phyloP scores from a whole-genome alignment of 331 rosid species.

The Saraca asoca region DNA sequence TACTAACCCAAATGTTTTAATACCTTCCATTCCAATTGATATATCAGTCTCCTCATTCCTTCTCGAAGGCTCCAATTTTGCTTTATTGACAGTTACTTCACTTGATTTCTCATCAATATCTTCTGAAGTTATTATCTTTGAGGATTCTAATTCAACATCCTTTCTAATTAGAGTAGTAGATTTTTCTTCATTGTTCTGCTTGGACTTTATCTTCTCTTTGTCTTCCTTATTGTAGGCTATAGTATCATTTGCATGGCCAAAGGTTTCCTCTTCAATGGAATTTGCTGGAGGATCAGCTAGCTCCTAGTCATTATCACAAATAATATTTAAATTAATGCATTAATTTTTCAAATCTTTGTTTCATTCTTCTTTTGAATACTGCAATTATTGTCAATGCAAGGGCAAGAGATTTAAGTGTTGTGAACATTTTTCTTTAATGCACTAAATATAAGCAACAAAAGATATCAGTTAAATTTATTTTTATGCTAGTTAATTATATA shows the following conservation, averaged over 20 bases:
- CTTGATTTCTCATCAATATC: constrained; percentile 22
- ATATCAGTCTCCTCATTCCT: background rate
- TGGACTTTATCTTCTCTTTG: constrained; percentile 21
- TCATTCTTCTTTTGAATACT: background rate
- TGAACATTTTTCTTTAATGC: no score
- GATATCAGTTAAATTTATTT: no score
- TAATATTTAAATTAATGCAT: background rate
- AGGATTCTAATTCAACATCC: constrained; percentile 12
- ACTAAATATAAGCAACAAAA: no score
- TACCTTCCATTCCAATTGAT: background rate
- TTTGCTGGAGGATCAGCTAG: constrained; percentile 11
- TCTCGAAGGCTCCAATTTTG: constrained; percentile 20
- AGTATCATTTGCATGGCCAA: constrained; percentile 25
- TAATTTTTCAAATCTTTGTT: background rate
- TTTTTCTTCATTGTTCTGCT: constrained; percentile 31
- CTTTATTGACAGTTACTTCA: constrained; percentile 18
- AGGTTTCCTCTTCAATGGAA: constrained; percentile 24
- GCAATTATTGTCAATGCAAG: no score
- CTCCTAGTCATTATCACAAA: constrained; percentile 38
- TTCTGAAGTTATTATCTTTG: constrained; percentile 10
- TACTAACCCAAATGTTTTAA: background rate
- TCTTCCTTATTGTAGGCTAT: constrained; percentile 21
- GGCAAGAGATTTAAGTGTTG: no score
- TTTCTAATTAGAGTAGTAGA: constrained; percentile 12
- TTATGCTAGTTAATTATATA: background rate